phyloP scores from a whole-genome alignment of 345 rosid genomes.

The Euclidium syriacum region DNA sequence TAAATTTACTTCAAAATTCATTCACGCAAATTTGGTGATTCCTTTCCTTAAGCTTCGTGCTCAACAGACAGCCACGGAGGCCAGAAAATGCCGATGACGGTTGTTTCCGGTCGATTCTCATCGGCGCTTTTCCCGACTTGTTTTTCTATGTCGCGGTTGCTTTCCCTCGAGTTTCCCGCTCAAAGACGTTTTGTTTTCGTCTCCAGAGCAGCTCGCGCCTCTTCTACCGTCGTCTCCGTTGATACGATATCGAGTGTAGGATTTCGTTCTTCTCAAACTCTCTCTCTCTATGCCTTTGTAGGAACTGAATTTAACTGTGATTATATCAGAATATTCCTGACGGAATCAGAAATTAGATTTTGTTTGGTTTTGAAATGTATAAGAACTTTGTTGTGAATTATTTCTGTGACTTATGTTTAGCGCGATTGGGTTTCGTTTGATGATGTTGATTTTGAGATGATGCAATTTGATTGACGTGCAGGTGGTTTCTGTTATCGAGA shows the following conservation, averaged over 20 bases:
- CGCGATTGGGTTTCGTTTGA: not conserved
- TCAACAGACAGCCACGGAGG: constrained; percentile 13
- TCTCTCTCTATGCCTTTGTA: not conserved
- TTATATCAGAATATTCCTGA: not conserved
- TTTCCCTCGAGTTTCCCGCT: not conserved
- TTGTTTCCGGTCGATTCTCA: constrained; percentile 22
- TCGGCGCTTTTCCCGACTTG: constrained; percentile 7
- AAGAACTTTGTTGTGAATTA: not conserved
- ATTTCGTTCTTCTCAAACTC: not conserved
- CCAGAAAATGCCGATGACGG: constrained; percentile 10
- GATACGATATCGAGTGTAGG: constrained; percentile 45
- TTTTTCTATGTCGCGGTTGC: constrained; percentile 17
- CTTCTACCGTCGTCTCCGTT: constrained; percentile 41
- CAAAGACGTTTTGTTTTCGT: not conserved
- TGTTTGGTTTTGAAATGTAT: not conserved
- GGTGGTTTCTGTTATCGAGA: constrained; percentile 39
- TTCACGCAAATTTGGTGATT: constrained; percentile 3
- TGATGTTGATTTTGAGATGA: not conserved
- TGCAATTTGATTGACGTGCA: not conserved
- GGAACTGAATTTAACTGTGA: not conserved
- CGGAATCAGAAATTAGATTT: not conserved
- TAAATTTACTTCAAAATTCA: not conserved
- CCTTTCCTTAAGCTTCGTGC: constrained; percentile 20
- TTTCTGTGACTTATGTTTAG: not conserved
- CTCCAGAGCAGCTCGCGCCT: constrained; percentile 32